Evolutionary conservation across 495 filamentous ascomycete genomes (phyloP), one percentile per base, ranked within the genome.

Genomic region (Penicillium mononematosum): DNA sequence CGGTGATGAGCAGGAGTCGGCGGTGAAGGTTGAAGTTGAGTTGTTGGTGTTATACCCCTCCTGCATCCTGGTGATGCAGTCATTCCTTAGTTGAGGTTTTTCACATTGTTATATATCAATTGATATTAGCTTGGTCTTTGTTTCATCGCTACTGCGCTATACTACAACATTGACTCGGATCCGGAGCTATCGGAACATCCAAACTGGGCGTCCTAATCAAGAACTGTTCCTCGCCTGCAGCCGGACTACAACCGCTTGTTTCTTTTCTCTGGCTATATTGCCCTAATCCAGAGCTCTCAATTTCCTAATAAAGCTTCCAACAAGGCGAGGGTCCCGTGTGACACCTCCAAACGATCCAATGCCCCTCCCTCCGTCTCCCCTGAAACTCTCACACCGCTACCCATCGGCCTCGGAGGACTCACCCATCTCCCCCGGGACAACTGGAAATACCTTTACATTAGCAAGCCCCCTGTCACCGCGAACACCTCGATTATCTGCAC

Each of bases 331-430:
- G 8, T 54, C 55, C 42, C 20, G 29, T 36, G 42, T n/a, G 52
- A 45, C 44, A 48, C 11, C 45, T 54, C 36, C 54, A 45, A 20
- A 61, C 51, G 47, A 14, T 53, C 20, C 58, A 56, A 64, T 60
- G 62, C 61, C 59, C 62, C 60, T 62, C 76, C 77, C 82, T 54
- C 81, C 82, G 43, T 83, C 88, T 63, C 88, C 88, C 57, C 78
- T 80, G 59, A 82, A 76, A 58, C 58, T 74, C 49, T 83, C 84
- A 68, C 88, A 85, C 66, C 84, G 85, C 63, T 79, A 85, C 61
- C 79, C 84, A 27, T 90, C 89, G 5, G 69, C 60, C 58, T 68
- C 87, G 65, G 84, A 88, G 62, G 74, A 81, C 68, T 76, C 78
- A 55, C 70, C 75, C 52, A 67, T 79, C 62, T 70, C 83, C 66